Evolutionary conservation across 176 grass and related monocot species (phyloP), one percentile per base, ranked within the genome.

Genomic region (Lolium rigidum): DNA sequence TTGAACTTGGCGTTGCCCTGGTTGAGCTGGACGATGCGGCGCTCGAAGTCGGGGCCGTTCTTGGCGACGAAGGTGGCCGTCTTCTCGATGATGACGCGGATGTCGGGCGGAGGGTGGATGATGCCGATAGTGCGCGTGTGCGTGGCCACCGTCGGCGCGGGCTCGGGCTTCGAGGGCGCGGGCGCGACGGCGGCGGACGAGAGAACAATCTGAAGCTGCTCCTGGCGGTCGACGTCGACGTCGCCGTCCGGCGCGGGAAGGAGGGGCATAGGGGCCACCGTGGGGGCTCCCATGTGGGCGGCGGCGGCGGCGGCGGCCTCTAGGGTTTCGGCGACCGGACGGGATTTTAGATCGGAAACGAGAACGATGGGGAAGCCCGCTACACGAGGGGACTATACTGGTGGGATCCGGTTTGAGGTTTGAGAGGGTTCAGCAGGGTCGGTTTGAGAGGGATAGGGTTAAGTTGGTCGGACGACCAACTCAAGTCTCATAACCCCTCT

Each of bases 71-170:
- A 96, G 80, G 85, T 72, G 38, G 94, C 97, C 9, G 90, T 96
- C 90, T 99, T 99, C 85, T 99, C 92, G 24, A 99, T 92, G 31
- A 99, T 96, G 4, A 91, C 87, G 13, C 90, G 85, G 80, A 99
- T 95, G 77, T 94, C 92, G 1, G 88, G 93, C 24, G 97, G 94
- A n/a, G 97, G 97, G 75, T 96, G 87, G 92, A 99, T 99, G 76
- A 99, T 99, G 18, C 94, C 94, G 12, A 99, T 78, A 56, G 78
- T n/a, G 26, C 76, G 81, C 69, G 97, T 88, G 85, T 96, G 97
- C n/a, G 93, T 98, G 9, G 93, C 86, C 16, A 98, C 93, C 58
- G 89, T 85, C 50, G 90, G 88, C 37, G 58, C 64, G 14, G 81
- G 66, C 0, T 83, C 84, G 22, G 70, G 14, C 76, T 74, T 83